Base-by-base conservation (phyloP, 139 green algal genomes). In the Coccomyxa sp. region DNA sequence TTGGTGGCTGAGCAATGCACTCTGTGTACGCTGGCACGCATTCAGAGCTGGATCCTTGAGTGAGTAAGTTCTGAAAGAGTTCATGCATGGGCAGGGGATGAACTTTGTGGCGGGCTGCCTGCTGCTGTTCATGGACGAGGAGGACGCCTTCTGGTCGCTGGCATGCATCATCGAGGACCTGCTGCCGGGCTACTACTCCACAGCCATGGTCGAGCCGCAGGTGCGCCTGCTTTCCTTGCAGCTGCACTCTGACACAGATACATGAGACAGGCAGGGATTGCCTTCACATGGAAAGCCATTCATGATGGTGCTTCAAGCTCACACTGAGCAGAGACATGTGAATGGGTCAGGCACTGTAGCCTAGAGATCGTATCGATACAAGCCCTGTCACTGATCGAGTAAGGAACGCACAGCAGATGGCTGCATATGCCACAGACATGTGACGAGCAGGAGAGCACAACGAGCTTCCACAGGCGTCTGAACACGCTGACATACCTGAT, bases 141-240 rank as follows among this genome's bases (percentile, higher is more conserved):
- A 97, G 87, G 91, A 94, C 37, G 90, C 95, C 12, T 98, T 98
- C 79, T 98, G 92, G 91, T 93, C 88, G 73, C 82, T 98, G 68
- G 81, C 70, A 8, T 78, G 77, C 7, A 72, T 98, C 41, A 83
- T 95, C 31, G 91, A 95, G 68, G 88, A 96, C 35, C 80, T 96
- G 37, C 82, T 98, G 64, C 79, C 82, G 0, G 89, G 89, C 34
- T 97, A 97, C 81, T 98, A 93, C 83, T 78, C 87, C 38, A 73
- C 86, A 10, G 81, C 86, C 78, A 97, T 98, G 91, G 81, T 94
- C n/a, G 89, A 84, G 35, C 86, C 91, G 27, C 86, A 92, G 88
- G 88, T 90, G 40, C 37, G 71, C 9, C n/a, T n/a, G n/a, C n/a
- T n/a, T n/a, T n/a, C n/a, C n/a, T n/a, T n/a, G n/a, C n/a, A n/a